Conservation (phyloP, 2,329 filamentous ascomycete genomes). For the Penicillium thymicola region DNA sequence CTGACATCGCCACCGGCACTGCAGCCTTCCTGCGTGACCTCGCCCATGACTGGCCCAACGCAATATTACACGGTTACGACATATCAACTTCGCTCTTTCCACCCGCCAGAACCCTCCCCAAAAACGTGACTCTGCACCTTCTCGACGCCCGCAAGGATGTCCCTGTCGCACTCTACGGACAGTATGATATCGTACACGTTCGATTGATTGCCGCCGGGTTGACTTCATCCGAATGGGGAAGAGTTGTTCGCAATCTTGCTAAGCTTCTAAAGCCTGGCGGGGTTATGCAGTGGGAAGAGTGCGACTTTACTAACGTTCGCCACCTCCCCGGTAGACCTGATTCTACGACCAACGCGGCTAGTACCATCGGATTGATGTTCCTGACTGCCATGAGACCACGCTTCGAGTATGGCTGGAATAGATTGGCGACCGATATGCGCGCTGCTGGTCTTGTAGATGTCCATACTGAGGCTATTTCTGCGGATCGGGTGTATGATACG, state of each 20-base stretch:
- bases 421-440: neutral
- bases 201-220: conserved; percentile 4
- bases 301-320: conserved; percentile 7
- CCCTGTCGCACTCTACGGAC: conserved; percentile 11
- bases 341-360: neutral
- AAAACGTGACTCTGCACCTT: conserved; percentile 12
- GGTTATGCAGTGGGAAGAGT: conserved; percentile 16
- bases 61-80: conserved; percentile 18
- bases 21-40: conserved; percentile 16
- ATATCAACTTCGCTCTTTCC: conserved; percentile 12
- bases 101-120: conserved; percentile 6
- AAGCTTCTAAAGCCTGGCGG: conserved; percentile 12
- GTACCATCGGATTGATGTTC: neutral
- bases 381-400: neutral
- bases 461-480: neutral
- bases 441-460: neutral
- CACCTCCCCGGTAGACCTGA: neutral
- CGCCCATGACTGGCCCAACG: conserved; percentile 4
- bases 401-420: conserved; percentile 1
- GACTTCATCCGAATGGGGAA: neutral
- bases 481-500: neutral
- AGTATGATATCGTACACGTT: conserved; percentile 27
- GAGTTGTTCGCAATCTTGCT: conserved; percentile 1
- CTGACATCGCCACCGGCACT: conserved; percentile 23
- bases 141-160: conserved; percentile 16